Evolutionary conservation across 2,329 filamentous ascomycete species (phyloP).

Genomic region (Orbilia ellipsospora): DNA sequence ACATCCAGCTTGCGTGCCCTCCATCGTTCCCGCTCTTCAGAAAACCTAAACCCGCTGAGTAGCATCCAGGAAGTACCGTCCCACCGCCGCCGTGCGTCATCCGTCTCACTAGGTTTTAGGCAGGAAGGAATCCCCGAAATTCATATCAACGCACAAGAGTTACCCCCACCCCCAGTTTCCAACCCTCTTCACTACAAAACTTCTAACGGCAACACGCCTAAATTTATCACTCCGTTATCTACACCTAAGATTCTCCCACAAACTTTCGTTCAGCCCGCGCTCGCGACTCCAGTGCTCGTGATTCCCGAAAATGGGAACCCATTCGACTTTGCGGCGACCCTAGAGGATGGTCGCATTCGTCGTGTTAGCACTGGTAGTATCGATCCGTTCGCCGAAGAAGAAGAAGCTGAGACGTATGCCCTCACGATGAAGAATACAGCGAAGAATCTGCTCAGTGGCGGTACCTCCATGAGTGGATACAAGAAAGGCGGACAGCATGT

Average conservation of each 20-base stretch:
- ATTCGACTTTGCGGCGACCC: slow-evolving; percentile 40
- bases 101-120: slow-evolving; percentile 19
- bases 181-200: background rate
- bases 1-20: slow-evolving; percentile 40
- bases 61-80: slow-evolving; percentile 6
- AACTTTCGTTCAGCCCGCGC: slow-evolving; percentile 20
- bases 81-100: slow-evolving; percentile 30
- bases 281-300: slow-evolving; percentile 37
- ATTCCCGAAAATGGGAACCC: slow-evolving; percentile 35
- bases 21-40: slow-evolving; percentile 35
- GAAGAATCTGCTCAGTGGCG: slow-evolving; percentile 16
- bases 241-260: slow-evolving; percentile 19
- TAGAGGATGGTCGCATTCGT: slow-evolving; percentile 37
- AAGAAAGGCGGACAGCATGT: slow-evolving; percentile 10
- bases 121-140: background rate
- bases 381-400: slow-evolving; percentile 29
- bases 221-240: slow-evolving; percentile 26
- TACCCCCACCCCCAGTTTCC: background rate
- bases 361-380: slow-evolving; percentile 38
- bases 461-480: background rate
- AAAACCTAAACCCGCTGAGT: slow-evolving; percentile 21
- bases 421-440: slow-evolving; percentile 4
- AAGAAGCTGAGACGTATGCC: slow-evolving; percentile 7
- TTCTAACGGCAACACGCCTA: background rate
- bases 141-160: slow-evolving; percentile 7